Evolutionary conservation across 1,284 basidiomycete species (phyloP).

Genomic region (Ceratobasidium sp.): DNA sequence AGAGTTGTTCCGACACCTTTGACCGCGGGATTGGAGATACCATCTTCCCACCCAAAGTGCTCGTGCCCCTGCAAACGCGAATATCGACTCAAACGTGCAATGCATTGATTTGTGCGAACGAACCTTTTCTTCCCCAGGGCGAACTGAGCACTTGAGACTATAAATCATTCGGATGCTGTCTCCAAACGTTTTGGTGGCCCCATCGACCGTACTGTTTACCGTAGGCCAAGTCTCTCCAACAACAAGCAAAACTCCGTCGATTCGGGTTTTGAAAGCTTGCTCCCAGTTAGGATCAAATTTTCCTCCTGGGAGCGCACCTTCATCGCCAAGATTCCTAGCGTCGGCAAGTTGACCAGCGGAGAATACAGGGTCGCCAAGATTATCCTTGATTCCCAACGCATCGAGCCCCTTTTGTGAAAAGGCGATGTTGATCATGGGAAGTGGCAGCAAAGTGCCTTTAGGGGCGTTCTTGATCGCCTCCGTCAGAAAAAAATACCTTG

Average conservation of each 20-base stretch:
- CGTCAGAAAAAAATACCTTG: no score
- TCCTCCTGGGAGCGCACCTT: neutral
- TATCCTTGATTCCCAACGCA: neutral
- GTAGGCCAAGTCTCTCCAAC: neutral
- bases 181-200: neutral
- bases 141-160: neutral
- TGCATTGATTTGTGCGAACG: no score
- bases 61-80: neutral
- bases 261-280: no score
- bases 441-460: neutral
- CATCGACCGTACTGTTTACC: neutral
- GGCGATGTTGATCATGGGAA: neutral
- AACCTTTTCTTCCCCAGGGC: neutral
- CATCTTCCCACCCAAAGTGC: conserved; percentile 26
- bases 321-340: neutral
- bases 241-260: conserved; percentile 3
- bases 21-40: conserved; percentile 6
- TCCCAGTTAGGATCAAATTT: neutral
- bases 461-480: neutral
- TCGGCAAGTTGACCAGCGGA: neutral
- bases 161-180: neutral
- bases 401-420: neutral
- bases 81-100: no score
- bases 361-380: neutral
- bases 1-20: neutral